Evolutionary conservation across 208 protist genomes (phyloP).

Genomic region (Leishmania amazonensis): DNA sequence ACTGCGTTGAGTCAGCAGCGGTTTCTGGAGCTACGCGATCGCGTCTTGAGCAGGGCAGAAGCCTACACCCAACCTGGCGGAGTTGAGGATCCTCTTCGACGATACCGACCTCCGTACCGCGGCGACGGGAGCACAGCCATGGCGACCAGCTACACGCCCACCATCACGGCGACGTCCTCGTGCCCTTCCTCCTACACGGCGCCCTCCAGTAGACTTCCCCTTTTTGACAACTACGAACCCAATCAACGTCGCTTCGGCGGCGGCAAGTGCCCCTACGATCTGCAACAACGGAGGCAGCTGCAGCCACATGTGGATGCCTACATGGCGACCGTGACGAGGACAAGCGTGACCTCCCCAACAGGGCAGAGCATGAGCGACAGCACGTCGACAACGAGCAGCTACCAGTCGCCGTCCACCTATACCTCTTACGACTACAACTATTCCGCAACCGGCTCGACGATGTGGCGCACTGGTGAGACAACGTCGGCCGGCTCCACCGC

Average conservation of each 20-base stretch:
- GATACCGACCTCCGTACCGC: constrained; percentile 6
- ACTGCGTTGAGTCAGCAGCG: constrained; percentile 11
- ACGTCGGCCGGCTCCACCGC: neutral
- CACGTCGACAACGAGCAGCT: neutral
- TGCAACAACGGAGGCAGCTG: neutral
- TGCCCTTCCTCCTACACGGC: neutral
- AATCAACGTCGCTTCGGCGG: neutral
- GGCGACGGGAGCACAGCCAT: neutral
- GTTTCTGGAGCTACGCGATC: constrained; percentile 32
- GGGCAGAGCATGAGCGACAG: neutral
- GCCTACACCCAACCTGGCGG: neutral
- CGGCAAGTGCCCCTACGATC: neutral
- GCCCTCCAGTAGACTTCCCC: neutral
- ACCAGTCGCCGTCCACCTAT: constrained; percentile 5
- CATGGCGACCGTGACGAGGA: neutral
- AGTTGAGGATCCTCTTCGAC: constrained; percentile 1
- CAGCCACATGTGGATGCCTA: too few relatives aligned
- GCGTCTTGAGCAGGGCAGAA: constrained; percentile 18
- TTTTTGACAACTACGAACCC: constrained; percentile 8
- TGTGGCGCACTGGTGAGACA: constrained; percentile 1
- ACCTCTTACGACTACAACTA: constrained; percentile 8
- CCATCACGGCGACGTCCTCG: neutral
- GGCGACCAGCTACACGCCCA: neutral
- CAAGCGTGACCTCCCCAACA: neutral
- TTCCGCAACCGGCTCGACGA: neutral